Percentiles rank a stretch among this genome's conserved stretches.
phyloP scores from a whole-genome alignment of 2,329 filamentous ascomycete genomes.

The Colletotrichum sp. region DNA sequence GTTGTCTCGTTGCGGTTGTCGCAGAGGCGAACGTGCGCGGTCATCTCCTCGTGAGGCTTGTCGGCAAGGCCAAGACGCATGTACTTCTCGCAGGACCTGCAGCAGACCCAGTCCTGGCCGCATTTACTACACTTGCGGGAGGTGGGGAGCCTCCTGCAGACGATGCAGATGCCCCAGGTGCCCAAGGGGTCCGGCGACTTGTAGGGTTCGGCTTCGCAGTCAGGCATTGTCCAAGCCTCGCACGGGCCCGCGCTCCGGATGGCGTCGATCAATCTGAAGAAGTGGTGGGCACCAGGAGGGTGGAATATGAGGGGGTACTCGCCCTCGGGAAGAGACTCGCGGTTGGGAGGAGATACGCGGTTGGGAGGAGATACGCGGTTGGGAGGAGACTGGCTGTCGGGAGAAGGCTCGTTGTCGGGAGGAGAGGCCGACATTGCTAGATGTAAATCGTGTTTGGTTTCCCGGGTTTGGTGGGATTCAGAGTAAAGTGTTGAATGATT shows the following conservation, averaged over 20 bases:
- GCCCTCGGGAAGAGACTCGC: not conserved
- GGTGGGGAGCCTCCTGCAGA: not conserved
- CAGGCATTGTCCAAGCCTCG: not conserved
- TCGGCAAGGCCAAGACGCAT: not conserved
- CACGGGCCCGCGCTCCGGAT: not conserved
- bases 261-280: not conserved
- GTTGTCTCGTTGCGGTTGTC: not conserved
- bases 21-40: not conserved
- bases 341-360: not conserved
- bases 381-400: not conserved
- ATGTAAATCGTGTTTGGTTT: not conserved
- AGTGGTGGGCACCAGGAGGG: not conserved
- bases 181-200: not conserved
- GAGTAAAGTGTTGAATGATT: accelerated
- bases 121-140: not conserved
- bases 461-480: not conserved
- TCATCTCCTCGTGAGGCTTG: not conserved
- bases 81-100: not conserved
- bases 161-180: not conserved
- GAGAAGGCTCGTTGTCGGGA: not conserved
- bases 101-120: not conserved
- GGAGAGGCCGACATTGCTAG: not conserved
- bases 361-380: not conserved
- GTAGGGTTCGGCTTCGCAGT: not conserved
- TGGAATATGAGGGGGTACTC: not conserved